phyloP scores from a whole-genome alignment of 805 yeast species.

The Candida peoriensis region DNA sequence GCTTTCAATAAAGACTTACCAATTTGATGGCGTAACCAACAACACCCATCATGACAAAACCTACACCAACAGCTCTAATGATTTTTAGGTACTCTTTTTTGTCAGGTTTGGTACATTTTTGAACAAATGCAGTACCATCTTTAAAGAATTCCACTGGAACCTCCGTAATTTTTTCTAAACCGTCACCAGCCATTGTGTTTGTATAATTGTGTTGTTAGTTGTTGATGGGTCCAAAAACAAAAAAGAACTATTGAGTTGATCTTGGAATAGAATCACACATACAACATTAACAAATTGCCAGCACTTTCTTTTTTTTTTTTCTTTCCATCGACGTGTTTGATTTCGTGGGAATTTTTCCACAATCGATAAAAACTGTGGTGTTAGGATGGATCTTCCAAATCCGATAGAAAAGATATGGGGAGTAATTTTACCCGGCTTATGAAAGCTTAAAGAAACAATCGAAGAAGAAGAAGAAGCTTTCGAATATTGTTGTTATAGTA shows the following conservation, averaged over 20 bases:
- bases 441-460: too few relatives aligned
- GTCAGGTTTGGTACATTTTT: constrained; percentile 91
- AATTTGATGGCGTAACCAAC: constrained; percentile 95
- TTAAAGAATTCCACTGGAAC: constrained; percentile 87
- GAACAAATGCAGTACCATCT: constrained; percentile 85
- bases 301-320: too few relatives aligned
- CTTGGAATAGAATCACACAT: too few relatives aligned
- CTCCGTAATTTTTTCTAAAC: constrained; percentile 73
- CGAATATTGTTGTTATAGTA: too few relatives aligned
- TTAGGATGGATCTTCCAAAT: constrained; percentile 1
- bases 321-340: constrained; percentile 7
- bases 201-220: too few relatives aligned
- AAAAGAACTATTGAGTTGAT: too few relatives aligned
- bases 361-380: constrained; percentile 4
- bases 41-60: constrained; percentile 95
- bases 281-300: too few relatives aligned
- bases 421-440: too few relatives aligned
- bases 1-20: constrained; percentile 20
- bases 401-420: too few relatives aligned
- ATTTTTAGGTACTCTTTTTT: constrained; percentile 82
- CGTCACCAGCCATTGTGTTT: constrained; percentile 41
- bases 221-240: too few relatives aligned
- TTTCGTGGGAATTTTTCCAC: too few relatives aligned
- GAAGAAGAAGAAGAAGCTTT: too few relatives aligned
- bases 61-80: constrained; percentile 93